These are phyloP conservation scores for Onygena corvina DNA, from an alignment of 2,329 filamentous ascomycete species.

Conservation along the genomic window DNA sequence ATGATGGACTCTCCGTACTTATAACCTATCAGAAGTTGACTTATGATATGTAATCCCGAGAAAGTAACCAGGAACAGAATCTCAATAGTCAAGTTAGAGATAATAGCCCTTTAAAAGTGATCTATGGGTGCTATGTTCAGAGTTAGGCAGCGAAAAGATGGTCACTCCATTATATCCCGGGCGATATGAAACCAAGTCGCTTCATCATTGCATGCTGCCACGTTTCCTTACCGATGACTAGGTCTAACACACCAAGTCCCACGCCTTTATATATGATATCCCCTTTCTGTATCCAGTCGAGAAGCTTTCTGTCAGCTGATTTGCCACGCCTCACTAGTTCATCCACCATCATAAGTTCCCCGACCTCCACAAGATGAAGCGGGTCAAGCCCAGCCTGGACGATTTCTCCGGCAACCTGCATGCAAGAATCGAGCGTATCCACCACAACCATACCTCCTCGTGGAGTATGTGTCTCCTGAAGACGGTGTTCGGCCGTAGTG, in stretches of 20 bases:
- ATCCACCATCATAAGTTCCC: conserved; percentile 59
- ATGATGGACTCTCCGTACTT: too few species aligned
- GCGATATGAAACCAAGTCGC: conserved; percentile 41
- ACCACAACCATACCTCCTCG: conserved; percentile 51
- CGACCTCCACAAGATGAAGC: conserved; percentile 71
- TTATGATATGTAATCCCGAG: too few species aligned
- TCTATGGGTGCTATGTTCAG: too few species aligned
- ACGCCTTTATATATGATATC: conserved; percentile 61
- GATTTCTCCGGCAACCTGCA: conserved; percentile 78
- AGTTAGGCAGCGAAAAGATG: too few species aligned
- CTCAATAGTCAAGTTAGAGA: too few species aligned
- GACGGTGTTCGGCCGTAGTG: conserved; percentile 38
- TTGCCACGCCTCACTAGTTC: conserved; percentile 34
- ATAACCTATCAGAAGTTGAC: background rate
- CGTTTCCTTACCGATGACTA: conserved; percentile 50
- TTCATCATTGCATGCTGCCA: conserved; percentile 45
- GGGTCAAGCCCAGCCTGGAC: conserved; percentile 63
- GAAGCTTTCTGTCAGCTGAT: conserved; percentile 34
- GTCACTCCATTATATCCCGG: conserved; percentile 28
- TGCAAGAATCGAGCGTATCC: conserved; percentile 61
- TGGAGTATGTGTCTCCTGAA: conserved; percentile 40
- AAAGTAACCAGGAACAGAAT: too few species aligned
- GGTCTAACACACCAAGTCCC: conserved; percentile 56
- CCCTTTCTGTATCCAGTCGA: conserved; percentile 49
- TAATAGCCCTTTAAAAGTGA: too few species aligned